Evolutionary conservation across 2,329 filamentous ascomycete species (phyloP).

Genomic region (Colletotrichum incanum): DNA sequence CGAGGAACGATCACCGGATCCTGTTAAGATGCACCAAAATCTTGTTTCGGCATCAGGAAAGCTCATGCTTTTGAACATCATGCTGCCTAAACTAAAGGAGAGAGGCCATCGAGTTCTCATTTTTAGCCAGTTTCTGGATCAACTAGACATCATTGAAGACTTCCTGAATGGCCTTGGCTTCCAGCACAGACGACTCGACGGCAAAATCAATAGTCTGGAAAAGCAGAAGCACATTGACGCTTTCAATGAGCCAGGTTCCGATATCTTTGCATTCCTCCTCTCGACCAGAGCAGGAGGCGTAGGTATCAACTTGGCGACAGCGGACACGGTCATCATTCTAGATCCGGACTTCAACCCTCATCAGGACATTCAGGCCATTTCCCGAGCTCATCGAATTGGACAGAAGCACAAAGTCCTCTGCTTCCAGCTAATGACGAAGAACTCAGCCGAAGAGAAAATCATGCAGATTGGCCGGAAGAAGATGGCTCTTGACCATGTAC

Average conservation of each 20-base stretch:
- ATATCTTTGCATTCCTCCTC: conserved; percentile 90
- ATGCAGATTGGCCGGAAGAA: conserved; percentile 97
- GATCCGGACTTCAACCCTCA: conserved; percentile 98
- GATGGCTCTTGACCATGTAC: conserved; percentile 93
- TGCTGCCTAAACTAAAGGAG: conserved; percentile 89
- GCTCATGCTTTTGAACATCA: conserved; percentile 84
- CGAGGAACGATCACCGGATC: conserved; percentile 81
- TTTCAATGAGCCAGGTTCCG: conserved; percentile 89
- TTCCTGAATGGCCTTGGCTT: conserved; percentile 85
- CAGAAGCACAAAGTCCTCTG: conserved; percentile 97
- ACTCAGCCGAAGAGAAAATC: conserved; percentile 94
- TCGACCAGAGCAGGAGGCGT: conserved; percentile 97
- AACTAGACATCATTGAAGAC: conserved; percentile 92
- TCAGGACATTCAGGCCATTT: conserved; percentile 96
- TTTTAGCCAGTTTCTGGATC: conserved; percentile 94
- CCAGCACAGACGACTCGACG: conserved; percentile 86
- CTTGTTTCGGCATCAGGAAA: conserved; percentile 94
- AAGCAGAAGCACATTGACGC: conserved; percentile 96
- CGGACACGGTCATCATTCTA: conserved; percentile 97
- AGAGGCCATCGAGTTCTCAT: conserved; percentile 92
- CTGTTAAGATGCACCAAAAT: conserved; percentile 79
- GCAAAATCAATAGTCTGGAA: conserved; percentile 83
- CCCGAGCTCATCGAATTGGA: conserved; percentile 94
- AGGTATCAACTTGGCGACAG: conserved; percentile 96
- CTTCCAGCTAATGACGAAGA: conserved; percentile 93